Evolutionary conservation across 1,284 basidiomycete species (phyloP).

Genomic region (Apiotrichum sp.): DNA sequence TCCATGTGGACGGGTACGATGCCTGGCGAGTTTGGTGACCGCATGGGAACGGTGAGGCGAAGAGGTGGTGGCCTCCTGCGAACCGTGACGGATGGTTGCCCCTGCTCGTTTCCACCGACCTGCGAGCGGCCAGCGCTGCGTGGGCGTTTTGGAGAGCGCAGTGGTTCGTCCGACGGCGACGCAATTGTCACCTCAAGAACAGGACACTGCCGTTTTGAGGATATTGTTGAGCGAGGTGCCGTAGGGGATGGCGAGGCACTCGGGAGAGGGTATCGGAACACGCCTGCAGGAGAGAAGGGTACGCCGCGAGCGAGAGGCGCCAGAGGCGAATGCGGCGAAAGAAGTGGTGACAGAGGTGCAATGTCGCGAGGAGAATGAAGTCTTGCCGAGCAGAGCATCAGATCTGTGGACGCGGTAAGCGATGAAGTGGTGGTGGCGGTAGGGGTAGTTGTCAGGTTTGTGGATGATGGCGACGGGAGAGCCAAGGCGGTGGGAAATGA

Average conservation of each 20-base stretch:
- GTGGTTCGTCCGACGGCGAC: neutral
- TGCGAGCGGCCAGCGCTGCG: neutral
- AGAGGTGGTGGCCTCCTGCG: slow-evolving; percentile 1
- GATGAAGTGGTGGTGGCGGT: neutral
- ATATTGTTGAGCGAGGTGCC: neutral
- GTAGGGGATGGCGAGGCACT: neutral
- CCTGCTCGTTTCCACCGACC: neutral
- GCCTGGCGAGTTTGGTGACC: neutral
- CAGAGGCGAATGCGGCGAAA: neutral
- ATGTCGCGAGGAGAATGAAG: slow-evolving; percentile 6
- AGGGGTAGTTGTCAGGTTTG: neutral
- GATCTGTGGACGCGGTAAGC: neutral
- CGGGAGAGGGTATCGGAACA: neutral
- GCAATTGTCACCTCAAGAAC: neutral
- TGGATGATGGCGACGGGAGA: neutral
- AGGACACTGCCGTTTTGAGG: neutral
- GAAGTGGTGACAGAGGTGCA: neutral
- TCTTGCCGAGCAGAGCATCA: slow-evolving; percentile 7
- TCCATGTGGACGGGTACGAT: neutral
- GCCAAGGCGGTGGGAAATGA: no score
- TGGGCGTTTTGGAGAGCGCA: slow-evolving; percentile 1
- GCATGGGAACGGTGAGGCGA: neutral
- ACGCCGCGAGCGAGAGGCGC: neutral
- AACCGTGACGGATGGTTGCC: no score
- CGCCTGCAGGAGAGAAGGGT: neutral